Conservation (phyloP, 129 eudicot species). For the Daucus carota region DH1_v3.0 NC_030383.2:9574001-9574500, state of each 20-base stretch:
- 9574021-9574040: background rate
- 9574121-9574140: constrained; percentile 7
- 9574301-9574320: background rate
- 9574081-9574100: background rate
- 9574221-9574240: background rate
- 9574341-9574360: background rate
- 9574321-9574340: background rate
- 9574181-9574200: constrained; percentile 9
- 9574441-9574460: background rate
- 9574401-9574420: background rate
- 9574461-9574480: too few relatives aligned
- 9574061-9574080: background rate
- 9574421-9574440: background rate
- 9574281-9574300: background rate
- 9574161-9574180: background rate
- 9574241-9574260: background rate
- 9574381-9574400: background rate
- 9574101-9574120: background rate
- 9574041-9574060: background rate
- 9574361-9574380: background rate
- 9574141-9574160: background rate
- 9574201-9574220: background rate
- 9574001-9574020: background rate
- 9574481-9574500: too few relatives aligned
- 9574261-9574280: background rate